These are phyloP conservation scores for Hymenoscyphus albidus DNA, from an alignment of 2,329 filamentous ascomycete genomes.

Conservation along the genomic window DNA sequence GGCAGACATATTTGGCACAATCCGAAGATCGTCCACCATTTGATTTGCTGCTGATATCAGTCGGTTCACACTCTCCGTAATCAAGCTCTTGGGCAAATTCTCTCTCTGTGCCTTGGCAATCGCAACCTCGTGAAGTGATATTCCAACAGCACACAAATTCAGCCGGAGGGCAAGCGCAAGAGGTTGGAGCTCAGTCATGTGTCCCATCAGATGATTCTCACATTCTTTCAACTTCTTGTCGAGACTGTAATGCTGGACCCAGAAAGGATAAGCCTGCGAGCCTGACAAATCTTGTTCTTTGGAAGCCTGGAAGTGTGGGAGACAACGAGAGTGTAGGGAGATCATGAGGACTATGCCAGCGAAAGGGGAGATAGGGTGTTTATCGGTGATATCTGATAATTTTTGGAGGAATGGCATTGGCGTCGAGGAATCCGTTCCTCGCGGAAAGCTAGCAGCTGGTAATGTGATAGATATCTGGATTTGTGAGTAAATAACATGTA, in stretches of 20 bases:
- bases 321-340: background rate
- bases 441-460: background rate
- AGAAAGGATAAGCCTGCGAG: background rate
- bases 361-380: background rate
- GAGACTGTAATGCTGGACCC: background rate
- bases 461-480: background rate
- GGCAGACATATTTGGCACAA: background rate
- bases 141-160: background rate
- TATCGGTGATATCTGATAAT: background rate
- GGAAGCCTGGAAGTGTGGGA: background rate
- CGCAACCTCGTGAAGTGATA: background rate
- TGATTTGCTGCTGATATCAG: background rate
- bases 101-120: background rate
- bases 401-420: background rate
- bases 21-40: background rate
- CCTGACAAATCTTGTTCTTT: background rate
- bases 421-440: background rate
- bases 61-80: background rate
- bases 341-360: background rate
- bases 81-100: background rate
- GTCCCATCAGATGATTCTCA: background rate
- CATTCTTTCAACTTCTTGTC: background rate
- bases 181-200: background rate
- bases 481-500: background rate
- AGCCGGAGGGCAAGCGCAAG: background rate